Base-by-base conservation (phyloP, 768 basidiomycete genomes). In the Leccinum incarnatum region DNA sequence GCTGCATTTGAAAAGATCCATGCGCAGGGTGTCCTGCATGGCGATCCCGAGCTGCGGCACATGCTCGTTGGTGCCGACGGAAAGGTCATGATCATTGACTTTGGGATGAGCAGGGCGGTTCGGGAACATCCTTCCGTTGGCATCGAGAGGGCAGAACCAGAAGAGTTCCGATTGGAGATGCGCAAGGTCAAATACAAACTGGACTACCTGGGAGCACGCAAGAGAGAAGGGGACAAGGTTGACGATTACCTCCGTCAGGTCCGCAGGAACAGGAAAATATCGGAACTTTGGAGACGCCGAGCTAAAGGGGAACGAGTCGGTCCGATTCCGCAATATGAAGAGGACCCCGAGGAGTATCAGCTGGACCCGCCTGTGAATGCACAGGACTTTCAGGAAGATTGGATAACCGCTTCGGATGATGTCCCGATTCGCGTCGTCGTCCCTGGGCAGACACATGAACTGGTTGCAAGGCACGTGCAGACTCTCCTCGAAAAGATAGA, bases 21-120 rank as follows among this genome's bases (percentile, higher is more conserved):
- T 63, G 70, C 73, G 3, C 72, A 68, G 15, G 81, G 81, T 1
- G 76, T 84, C 49, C 74, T 78, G 32, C 82, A 83, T 49, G 79
- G 81, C 15, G 78, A 77, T 60, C 69, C 78, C 1, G 77, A 79
- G 53, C 74, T 80, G 30, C 74, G 78, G 11, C 81, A 85, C 55
- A 80, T 86, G 70, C 75, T 85, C 57, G 78, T 86, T 23, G 78
- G 79, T 3, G 82, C 75, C 1, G 82, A 85, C 63, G 80, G 78
- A 51, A 75, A 73, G 40, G 78, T 86, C 27, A 81, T 76, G 47
- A 72, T 87, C 52, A 79, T 82, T 62, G 80, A 86, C 68, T 85
- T 86, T 67, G 78, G 82, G 45, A 69, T 74, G 48, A 78, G 77
- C 58, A 66, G 70, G 40, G 72, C 73, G 8, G 54, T 60, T 2